These are phyloP conservation scores for Neofusicoccum umdonicola DNA, from an alignment of 2,329 filamentous ascomycete species.

Conservation along the genomic window DNA sequence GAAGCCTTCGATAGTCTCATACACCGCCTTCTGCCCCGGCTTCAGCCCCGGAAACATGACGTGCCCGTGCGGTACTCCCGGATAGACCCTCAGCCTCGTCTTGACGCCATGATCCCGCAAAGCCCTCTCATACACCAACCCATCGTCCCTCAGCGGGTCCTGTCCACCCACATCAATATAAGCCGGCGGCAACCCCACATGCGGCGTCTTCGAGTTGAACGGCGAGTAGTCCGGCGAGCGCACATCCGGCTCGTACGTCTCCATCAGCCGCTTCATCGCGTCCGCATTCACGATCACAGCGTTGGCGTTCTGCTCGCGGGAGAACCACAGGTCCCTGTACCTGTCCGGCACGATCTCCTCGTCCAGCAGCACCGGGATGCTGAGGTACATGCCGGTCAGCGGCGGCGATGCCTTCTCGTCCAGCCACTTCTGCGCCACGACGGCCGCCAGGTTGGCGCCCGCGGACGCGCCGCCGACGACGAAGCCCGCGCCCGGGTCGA, in stretches of 20 bases:
- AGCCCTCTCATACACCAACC: constrained; percentile 16
- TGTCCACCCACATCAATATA: constrained; percentile 19
- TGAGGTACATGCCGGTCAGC: background rate
- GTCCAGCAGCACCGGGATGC: background rate
- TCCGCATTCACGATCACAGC: background rate
- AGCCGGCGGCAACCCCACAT: constrained; percentile 5
- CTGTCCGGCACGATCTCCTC: background rate
- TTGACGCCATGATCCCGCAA: constrained; percentile 17
- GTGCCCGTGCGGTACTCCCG: constrained; percentile 18
- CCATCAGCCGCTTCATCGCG: background rate
- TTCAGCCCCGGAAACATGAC: too few species aligned
- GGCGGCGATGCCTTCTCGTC: background rate
- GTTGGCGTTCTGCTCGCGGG: background rate
- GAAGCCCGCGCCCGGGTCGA: background rate
- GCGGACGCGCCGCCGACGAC: background rate
- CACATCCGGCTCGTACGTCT: background rate
- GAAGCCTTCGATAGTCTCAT: too few species aligned
- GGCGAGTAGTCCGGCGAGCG: background rate
- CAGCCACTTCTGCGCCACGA: background rate
- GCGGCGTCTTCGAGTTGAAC: background rate
- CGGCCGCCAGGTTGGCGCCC: background rate
- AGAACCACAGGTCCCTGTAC: background rate
- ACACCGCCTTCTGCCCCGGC: too few species aligned
- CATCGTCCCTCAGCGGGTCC: constrained; percentile 19
- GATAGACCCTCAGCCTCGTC: constrained; percentile 19